These are phyloP conservation scores for Talaromyces sp. DNA, from an alignment of 2,329 filamentous ascomycete species.

Conservation along the genomic window DNA sequence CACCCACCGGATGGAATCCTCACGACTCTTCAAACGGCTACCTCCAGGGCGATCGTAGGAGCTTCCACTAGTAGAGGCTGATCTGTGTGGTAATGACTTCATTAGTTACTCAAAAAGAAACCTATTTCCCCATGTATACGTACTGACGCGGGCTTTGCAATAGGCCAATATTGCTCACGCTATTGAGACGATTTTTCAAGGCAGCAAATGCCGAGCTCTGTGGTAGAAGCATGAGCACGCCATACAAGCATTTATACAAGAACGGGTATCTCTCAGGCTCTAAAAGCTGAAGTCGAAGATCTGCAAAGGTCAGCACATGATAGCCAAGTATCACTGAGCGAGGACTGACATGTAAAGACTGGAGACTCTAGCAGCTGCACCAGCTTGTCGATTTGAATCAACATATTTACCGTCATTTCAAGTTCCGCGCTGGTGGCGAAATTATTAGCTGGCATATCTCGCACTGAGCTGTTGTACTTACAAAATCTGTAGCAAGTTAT, in stretches of 20 bases:
- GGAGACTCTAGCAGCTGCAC: conserved; percentile 95
- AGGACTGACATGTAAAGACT: conserved; percentile 81
- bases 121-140: conserved; percentile 31
- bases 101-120: not conserved
- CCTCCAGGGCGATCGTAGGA: conserved; percentile 59
- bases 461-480: conserved; percentile 39
- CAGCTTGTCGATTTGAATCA: conserved; percentile 98
- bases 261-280: conserved; percentile 94
- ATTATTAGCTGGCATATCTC: conserved; percentile 19
- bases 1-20: conserved; percentile 84
- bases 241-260: conserved; percentile 96
- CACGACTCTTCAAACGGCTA: conserved; percentile 74
- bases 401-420: conserved; percentile 97
- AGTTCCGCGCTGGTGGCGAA: conserved; percentile 68
- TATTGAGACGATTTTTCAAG: conserved; percentile 92
- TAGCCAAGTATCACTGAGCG: not conserved
- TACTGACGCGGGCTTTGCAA: conserved; percentile 78
- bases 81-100: conserved; percentile 1
- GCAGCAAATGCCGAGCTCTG: conserved; percentile 97
- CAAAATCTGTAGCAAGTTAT: conserved; percentile 94
- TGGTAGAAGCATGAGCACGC: conserved; percentile 93
- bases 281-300: conserved; percentile 86
- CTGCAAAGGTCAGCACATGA: conserved; percentile 41
- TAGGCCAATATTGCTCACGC: conserved; percentile 94
- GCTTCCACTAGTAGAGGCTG: conserved; percentile 30